Conservation (phyloP, 1,139 yeast species). For the Candida tropicalis region DNA sequence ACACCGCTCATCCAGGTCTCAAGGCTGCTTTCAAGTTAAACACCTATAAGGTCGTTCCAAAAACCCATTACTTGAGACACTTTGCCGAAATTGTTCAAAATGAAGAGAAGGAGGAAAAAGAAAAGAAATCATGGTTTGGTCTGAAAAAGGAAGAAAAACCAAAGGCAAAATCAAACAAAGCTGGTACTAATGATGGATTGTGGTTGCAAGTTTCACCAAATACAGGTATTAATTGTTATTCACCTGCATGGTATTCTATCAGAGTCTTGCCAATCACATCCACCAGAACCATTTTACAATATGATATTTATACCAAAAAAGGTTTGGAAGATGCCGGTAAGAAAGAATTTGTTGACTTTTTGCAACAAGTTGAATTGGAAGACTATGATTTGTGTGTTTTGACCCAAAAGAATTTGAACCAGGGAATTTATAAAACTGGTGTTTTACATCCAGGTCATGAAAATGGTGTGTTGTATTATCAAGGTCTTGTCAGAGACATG, state of each 20-base stretch:
- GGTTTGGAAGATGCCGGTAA: conserved; percentile 53
- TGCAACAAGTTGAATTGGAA: conserved; percentile 61
- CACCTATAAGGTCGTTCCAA: conserved; percentile 65
- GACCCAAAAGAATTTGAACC: conserved; percentile 62
- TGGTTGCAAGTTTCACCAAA: conserved; percentile 64
- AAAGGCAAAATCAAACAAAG: conserved; percentile 35
- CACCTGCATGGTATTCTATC: conserved; percentile 68
- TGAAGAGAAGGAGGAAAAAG: conserved; percentile 16
- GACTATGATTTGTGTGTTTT: conserved; percentile 59
- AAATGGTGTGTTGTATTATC: conserved; percentile 59
- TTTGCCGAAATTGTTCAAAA: conserved; percentile 34
- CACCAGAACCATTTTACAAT: conserved; percentile 56
- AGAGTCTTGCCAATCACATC: conserved; percentile 59
- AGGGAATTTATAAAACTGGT: conserved; percentile 60
- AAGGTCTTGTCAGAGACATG: conserved; percentile 58
- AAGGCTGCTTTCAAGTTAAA: conserved; percentile 61
- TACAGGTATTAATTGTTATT: conserved; percentile 62
- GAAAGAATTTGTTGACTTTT: conserved; percentile 63
- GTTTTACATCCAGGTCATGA: conserved; percentile 61
- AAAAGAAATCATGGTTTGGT: conserved; percentile 49
- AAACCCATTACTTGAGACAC: conserved; percentile 60
- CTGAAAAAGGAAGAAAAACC: conserved; percentile 27
- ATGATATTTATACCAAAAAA: conserved; percentile 63
- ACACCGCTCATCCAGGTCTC: conserved; percentile 66
- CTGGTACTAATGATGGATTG: conserved; percentile 62